Percentiles rank a stretch among this genome's conserved stretches.
Conservation (phyloP, 768 basidiomycete species). For the Hortiboletus flavorubellus region DNA sequence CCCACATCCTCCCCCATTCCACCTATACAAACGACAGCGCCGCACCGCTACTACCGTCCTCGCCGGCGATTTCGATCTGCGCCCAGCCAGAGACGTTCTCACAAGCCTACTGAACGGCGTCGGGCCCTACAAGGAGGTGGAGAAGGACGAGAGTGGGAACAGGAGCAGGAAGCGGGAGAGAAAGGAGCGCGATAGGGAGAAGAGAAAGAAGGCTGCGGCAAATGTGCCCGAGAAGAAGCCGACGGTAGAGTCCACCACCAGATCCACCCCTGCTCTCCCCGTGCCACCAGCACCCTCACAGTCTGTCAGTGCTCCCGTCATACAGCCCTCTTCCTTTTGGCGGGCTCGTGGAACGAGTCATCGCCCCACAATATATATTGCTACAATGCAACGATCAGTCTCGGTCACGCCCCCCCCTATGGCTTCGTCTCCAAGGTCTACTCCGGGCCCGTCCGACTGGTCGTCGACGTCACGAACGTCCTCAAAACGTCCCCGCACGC, state of each 20-base stretch:
- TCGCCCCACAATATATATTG: constrained; percentile 66
- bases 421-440: constrained; percentile 63
- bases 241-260: constrained; percentile 14
- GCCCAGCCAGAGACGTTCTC: constrained; percentile 68
- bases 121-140: constrained; percentile 57
- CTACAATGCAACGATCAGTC: constrained; percentile 62
- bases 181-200: constrained; percentile 49
- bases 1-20: constrained; percentile 13
- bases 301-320: constrained; percentile 28
- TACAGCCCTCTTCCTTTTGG: constrained; percentile 57
- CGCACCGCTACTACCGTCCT: constrained; percentile 75
- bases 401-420: constrained; percentile 75
- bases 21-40: constrained; percentile 36
- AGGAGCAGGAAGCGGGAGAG: constrained; percentile 51
- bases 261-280: constrained; percentile 18
- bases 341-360: constrained; percentile 43
- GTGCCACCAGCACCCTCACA: constrained; percentile 14
- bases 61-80: constrained; percentile 69
- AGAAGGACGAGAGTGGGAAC: constrained; percentile 56
- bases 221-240: constrained; percentile 35
- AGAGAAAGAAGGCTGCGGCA: constrained; percentile 39
- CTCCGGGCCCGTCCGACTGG: constrained; percentile 72
- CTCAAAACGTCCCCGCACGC: constrained; percentile 76
- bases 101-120: constrained; percentile 79
- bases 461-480: constrained; percentile 73